Conservation (phyloP, 169 alveolate genomes). For the Cardiosporidium cionae region DNA sequence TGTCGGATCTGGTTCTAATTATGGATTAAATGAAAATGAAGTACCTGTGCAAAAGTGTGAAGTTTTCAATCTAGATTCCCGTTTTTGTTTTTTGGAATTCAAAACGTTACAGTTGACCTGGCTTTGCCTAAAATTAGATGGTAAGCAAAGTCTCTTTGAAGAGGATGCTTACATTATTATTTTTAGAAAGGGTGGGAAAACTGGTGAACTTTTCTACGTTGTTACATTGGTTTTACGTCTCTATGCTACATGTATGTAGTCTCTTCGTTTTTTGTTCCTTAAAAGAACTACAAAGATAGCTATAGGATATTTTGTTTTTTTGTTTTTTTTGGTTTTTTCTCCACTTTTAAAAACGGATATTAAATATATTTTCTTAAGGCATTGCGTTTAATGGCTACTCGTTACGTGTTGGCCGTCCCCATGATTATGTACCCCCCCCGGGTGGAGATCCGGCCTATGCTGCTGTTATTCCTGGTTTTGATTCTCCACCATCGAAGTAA, state of each 20-base stretch:
- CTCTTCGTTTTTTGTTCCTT: no score
- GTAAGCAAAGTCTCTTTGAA: no score
- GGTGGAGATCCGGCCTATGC: conserved; percentile 54
- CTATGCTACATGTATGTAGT: no score
- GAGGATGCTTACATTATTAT: no score
- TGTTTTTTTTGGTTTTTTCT: no score
- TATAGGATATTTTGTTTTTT: no score
- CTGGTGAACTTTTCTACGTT: no score
- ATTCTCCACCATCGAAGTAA: not conserved
- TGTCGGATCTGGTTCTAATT: conserved; percentile 21
- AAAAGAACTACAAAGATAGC: no score
- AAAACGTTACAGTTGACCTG: conserved; percentile 58
- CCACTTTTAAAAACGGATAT: no score
- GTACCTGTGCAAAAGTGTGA: conserved; percentile 37
- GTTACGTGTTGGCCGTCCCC: conserved; percentile 61
- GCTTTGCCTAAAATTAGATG: conserved; percentile 64
- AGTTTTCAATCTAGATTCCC: conserved; percentile 29
- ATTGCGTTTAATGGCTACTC: conserved; percentile 57
- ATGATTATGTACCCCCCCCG: conserved; percentile 64
- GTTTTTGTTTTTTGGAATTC: conserved; percentile 67
- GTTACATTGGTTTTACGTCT: no score
- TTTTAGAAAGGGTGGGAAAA: no score
- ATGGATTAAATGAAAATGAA: not conserved
- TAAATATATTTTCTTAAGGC: no score
- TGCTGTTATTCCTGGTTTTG: conserved; percentile 24